A percentile compares a stretch with the other conserved stretches of the same genome.
Conservation (phyloP, 2,329 filamentous ascomycete genomes). For the Fusarium sp. region DNA sequence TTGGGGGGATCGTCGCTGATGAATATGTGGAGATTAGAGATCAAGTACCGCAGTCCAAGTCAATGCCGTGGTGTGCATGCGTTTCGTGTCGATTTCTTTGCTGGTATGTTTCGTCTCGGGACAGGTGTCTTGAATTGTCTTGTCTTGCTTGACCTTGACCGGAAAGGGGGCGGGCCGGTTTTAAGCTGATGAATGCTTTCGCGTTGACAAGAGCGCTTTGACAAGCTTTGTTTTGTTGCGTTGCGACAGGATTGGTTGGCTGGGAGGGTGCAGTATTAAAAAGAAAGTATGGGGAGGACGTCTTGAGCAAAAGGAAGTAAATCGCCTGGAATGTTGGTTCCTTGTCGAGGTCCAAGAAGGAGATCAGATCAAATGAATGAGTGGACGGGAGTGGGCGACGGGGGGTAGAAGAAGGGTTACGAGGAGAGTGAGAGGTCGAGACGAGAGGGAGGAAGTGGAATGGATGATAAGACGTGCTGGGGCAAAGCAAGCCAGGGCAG, state of each 20-base stretch:
- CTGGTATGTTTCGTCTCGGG: slow-evolving; percentile 28
- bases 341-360: slow-evolving; percentile 41
- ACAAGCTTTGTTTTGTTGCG: slow-evolving; percentile 5
- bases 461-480: slow-evolving; percentile 32
- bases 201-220: slow-evolving; percentile 1
- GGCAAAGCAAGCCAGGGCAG: neutral
- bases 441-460: slow-evolving; percentile 25
- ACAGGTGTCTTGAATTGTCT: slow-evolving; percentile 11
- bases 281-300: slow-evolving; percentile 39
- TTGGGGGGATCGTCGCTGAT: slow-evolving; percentile 18
- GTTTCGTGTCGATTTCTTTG: slow-evolving; percentile 10
- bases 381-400: slow-evolving; percentile 39
- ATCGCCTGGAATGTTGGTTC: slow-evolving; percentile 44
- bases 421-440: slow-evolving; percentile 27
- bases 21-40: slow-evolving; percentile 33
- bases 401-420: slow-evolving; percentile 41
- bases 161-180: slow-evolving; percentile 31
- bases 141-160: slow-evolving; percentile 27
- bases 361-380: slow-evolving; percentile 42
- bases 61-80: slow-evolving; percentile 37
- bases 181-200: neutral
- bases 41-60: slow-evolving; percentile 38
- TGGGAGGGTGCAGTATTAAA: slow-evolving; percentile 28
- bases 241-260: slow-evolving; percentile 14
- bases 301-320: slow-evolving; percentile 36